Evolutionary conservation across 805 yeast species (phyloP), one percentile per base, ranked within the genome.

Genomic region (Trichomonascus vanleenenianus): DNA sequence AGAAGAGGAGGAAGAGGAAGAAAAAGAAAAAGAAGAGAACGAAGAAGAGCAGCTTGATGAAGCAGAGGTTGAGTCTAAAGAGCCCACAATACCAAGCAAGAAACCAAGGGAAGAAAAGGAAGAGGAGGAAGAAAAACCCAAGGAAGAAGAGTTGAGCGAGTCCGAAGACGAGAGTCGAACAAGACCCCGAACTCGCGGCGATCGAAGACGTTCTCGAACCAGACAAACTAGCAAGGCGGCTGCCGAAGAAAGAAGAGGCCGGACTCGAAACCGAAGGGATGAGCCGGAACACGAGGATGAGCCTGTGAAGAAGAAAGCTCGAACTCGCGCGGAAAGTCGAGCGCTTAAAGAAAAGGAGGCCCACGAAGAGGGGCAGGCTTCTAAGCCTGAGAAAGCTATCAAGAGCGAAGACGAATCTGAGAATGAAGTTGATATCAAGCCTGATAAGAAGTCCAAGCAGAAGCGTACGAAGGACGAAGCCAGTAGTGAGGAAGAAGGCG

Each of bases 401-500:
- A 30, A n/a, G 16, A 44, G 20, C 3, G 43, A 43, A 5, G 43
- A 25, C 9, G 36, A 45, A 12, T 37, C 31, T 9, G 47, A 32
- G 22, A 43, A 19, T 7, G 50, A 39, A n/a, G 54, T 18, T 20
- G 50, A 40, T 11, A 18, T 15, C 10, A 42, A 39, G 11, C 48
- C 39, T 19, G 49, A 39, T 14, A 40, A 36, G 14, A 47, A 42
- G 19, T 50, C 42, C 30, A 55, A 39, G n/a, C 40, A 44, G 27
- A 53, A 48, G 31, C 45, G 45, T 14, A 54, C 49, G 16, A 46
- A 43, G 22, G 52, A 52, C 37, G 52, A 34, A 15, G 47, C 47
- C 39, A 34, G 18, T 12, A 40, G 37, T 22, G 30, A 48, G 34
- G 16, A 41, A 30, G 19, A 41, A 25, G 11, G 45, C 44, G 9